Percentiles rank a stretch among this genome's conserved stretches.
Evolutionary conservation across 2,329 filamentous ascomycete species (phyloP).

Genomic region (Myrmaecium sp.): DNA sequence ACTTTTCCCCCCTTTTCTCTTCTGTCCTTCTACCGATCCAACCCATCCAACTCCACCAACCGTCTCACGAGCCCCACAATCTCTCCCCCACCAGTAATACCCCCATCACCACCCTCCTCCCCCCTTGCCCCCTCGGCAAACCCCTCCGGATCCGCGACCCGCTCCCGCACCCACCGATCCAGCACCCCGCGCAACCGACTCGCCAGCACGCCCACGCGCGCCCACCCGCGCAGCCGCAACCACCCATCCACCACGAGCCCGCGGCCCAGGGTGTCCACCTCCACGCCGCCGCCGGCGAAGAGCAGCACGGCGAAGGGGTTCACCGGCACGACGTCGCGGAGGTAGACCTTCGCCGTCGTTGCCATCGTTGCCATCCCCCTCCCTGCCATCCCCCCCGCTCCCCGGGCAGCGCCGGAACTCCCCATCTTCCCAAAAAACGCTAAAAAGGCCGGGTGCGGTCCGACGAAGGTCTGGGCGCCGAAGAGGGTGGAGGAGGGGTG

Average conservation of each 20-base stretch:
- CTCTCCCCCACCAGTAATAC: too few species aligned
- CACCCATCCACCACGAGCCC: slow-evolving; percentile 86
- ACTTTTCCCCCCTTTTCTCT: too few species aligned
- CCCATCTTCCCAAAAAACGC: slow-evolving; percentile 86
- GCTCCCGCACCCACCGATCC: slow-evolving; percentile 64
- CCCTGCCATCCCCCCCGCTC: too few species aligned
- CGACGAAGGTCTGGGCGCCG: slow-evolving; percentile 57
- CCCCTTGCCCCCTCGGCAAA: slow-evolving; percentile 23
- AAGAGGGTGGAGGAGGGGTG: slow-evolving; percentile 83
- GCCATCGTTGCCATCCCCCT: too few species aligned
- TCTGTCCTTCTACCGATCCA: slow-evolving; percentile 47
- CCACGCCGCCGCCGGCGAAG: slow-evolving; percentile 71
- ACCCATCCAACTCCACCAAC: slow-evolving; percentile 76
- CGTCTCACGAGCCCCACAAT: slow-evolving; percentile 63
- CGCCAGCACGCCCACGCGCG: slow-evolving; percentile 79
- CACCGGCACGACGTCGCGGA: too few species aligned
- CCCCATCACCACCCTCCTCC: too few species aligned
- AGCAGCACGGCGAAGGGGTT: slow-evolving; percentile 78
- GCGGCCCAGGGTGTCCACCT: slow-evolving; percentile 71
- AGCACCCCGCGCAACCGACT: slow-evolving; percentile 70
- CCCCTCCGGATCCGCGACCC: slow-evolving; percentile 60
- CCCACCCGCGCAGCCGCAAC: slow-evolving; percentile 78
- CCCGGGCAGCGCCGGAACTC: too few species aligned
- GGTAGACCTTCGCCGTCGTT: too few species aligned
- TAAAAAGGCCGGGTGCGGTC: slow-evolving; percentile 57